Evolutionary conservation across 108 stramenopile genomes (phyloP), one percentile per base, ranked within the genome.

Genomic region (Nitzschia sp.): DNA sequence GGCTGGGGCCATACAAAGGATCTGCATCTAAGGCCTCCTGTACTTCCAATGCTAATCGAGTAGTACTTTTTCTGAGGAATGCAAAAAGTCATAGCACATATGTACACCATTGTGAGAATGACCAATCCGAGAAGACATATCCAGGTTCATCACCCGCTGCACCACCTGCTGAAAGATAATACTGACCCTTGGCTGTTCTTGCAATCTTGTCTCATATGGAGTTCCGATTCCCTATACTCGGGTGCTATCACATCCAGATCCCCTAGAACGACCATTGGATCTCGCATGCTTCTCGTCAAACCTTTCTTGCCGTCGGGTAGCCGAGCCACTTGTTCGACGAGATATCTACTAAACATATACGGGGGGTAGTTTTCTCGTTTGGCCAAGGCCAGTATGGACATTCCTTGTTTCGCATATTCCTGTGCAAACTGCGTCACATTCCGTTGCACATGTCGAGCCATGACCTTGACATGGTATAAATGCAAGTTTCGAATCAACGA

Each of bases 1-100:
- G 80, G 28, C 41, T 29, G 28, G 92, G 92, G 41, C 89, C 92
- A 64, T 82, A 86, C 70, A 93, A 68, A 15, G 92, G 92, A 77
- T 93, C 92, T 19, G 69, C 59, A 41, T 78, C 78, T 47, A 89
- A 65, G 29, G 85, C 89, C 34, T 80, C 70, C 26, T 55, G 29
- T 4, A 93, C 88, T 80, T 93, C 89, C 44, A 54, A 22, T 17
- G 88, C 78, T 2, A 93, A 48, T 48, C 89, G 78, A n/a, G 85
- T 68, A 34, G 66, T 53, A 6, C 38, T 6, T 6, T 41, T 13
- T 41, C 38, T 17, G 13, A n/a, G n/a, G n/a, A n/a, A n/a, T n/a
- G n/a, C n/a, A n/a, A n/a, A n/a, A n/a, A n/a, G n/a, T n/a, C n/a
- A n/a, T n/a, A n/a, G n/a, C n/a, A n/a, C n/a, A n/a, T n/a, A n/a